Percentiles rank a stretch among this genome's conserved stretches.
Evolutionary conservation across 2,329 filamentous ascomycete species (phyloP).

Genomic region (Fusarium paranaense): DNA sequence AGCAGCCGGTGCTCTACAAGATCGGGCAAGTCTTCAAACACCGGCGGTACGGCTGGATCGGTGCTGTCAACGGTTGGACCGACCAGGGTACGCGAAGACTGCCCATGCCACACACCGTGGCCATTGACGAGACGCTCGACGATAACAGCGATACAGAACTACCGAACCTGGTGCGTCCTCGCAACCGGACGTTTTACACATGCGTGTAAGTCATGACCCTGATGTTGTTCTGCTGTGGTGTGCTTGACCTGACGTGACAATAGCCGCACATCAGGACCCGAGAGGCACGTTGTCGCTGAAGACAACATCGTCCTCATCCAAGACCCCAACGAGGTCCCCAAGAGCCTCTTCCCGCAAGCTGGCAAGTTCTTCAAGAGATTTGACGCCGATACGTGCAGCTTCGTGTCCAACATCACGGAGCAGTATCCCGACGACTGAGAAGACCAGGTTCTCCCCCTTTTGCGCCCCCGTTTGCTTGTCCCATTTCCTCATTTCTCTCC

Average conservation of each 20-base stretch:
- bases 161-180: constrained; percentile 42
- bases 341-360: constrained; percentile 74
- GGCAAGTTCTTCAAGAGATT: constrained; percentile 92
- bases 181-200: constrained; percentile 75
- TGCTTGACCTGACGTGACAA: constrained; percentile 12
- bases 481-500: not conserved
- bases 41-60: constrained; percentile 81
- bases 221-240: not conserved
- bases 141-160: constrained; percentile 45
- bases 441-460: not conserved
- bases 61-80: constrained; percentile 91
- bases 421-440: constrained; percentile 86
- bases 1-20: constrained; percentile 60
- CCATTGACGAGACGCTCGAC: constrained; percentile 43
- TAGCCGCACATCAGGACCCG: constrained; percentile 49
- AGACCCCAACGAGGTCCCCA: constrained; percentile 60
- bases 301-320: constrained; percentile 80
- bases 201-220: constrained; percentile 75
- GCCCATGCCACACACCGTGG: constrained; percentile 42
- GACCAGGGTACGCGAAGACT: constrained; percentile 53
- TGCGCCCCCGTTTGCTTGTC: not conserved
- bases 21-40: constrained; percentile 90
- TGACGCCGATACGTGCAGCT: constrained; percentile 72
- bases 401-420: constrained; percentile 84
- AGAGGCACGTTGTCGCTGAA: constrained; percentile 63